Evolutionary conservation across 2,329 filamentous ascomycete genomes (phyloP), one percentile per base, ranked within the genome.

Genomic region (Amauroascus verrucosus): DNA sequence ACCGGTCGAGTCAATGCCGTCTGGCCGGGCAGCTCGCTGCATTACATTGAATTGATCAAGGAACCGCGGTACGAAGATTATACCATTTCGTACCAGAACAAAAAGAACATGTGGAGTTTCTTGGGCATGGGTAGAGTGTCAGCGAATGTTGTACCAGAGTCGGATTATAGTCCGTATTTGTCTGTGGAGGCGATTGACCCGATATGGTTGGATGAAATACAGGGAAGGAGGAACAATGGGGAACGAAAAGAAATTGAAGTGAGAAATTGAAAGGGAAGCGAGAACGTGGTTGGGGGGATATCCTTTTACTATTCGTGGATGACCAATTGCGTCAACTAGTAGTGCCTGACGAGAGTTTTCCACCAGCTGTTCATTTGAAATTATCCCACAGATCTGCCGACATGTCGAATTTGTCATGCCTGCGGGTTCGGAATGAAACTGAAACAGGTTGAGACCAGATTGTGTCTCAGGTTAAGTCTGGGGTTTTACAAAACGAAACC

Each of bases 1-100:
- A 74, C 70, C 1, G 72, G 71, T n/a, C 64, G 71, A 5, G 71
- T 75, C 40, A 67, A 64, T 62, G 72, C 75, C 2, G 65, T 79
- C 1, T 79, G 72, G 70, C 76, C 77, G 0, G 77, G 76, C 2
- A 72, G 68, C 2, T 74, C 70, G 0, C 68, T 78, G 40, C 75
- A 78, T 51, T 78, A 77, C 55, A 65, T 69, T 32, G 66, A 74
- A 53, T 58, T 67, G 1, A 70, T 74, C 54, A 63, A 67, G 41
- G 58, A 63, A 6, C 70, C 70, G 2, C 64, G 72, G 24, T 74
- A 65, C 53, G 72, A 75, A 61, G 72, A 75, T 57, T 75, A 70
- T 58, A 68, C 71, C n/a, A 71, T 72, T 54, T 55, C 45, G 2
- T 56, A 58, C 37, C 6, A 32, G 41, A 57, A 56, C 30, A 60